Evolutionary conservation across 1,284 basidiomycete species (phyloP).

Genomic region (Austropuccinia psidii): DNA sequence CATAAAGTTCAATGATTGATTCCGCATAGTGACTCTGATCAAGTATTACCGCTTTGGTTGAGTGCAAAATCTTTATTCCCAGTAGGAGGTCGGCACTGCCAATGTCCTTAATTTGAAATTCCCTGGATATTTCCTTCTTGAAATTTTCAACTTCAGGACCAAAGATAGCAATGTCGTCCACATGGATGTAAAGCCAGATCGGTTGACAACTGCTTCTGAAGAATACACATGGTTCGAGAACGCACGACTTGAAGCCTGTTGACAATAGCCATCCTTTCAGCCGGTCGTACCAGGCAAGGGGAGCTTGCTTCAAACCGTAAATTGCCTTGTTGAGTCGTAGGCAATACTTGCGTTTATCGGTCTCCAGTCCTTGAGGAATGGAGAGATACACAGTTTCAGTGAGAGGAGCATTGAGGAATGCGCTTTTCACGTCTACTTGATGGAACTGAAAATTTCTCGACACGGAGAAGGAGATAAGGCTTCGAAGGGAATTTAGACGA

Average conservation of each 20-base stretch:
- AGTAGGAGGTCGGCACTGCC: neutral
- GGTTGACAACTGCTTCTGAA: neutral
- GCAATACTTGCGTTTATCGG: too few relatives aligned
- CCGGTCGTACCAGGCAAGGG: neutral
- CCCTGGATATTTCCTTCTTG: neutral
- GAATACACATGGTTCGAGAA: neutral
- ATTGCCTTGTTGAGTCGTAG: slow-evolving; percentile 31
- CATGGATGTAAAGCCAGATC: neutral
- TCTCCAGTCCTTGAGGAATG: too few relatives aligned
- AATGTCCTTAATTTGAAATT: neutral
- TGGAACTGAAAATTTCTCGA: too few relatives aligned
- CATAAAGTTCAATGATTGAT: too few relatives aligned
- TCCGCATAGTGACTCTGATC: too few relatives aligned
- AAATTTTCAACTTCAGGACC: neutral
- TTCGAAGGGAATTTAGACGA: too few relatives aligned
- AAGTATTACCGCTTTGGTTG: too few relatives aligned
- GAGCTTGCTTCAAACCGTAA: slow-evolving; percentile 38
- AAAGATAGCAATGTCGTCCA: slow-evolving; percentile 5
- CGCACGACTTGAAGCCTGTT: neutral
- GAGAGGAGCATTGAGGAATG: too few relatives aligned
- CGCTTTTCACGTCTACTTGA: too few relatives aligned
- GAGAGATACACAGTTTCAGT: too few relatives aligned
- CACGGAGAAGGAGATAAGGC: too few relatives aligned
- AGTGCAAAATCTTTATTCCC: neutral
- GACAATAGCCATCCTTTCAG: neutral